Base-by-base conservation (phyloP, 176 grass and related monocot species). In the Stipa capillata region DNA sequence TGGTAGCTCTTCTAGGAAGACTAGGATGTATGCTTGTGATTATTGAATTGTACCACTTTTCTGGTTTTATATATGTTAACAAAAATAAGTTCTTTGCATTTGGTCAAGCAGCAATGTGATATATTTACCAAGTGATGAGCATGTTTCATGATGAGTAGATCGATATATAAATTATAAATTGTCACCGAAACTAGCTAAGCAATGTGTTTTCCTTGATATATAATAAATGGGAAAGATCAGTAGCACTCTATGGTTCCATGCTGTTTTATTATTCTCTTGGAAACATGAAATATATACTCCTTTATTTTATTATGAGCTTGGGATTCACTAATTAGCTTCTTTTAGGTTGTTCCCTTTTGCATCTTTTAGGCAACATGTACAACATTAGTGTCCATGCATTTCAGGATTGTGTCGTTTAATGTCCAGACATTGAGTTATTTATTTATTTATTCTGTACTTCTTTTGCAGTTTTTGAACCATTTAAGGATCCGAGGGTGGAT, bases 381-480 rank as follows among this genome's bases (percentile, higher is more conserved):
- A 16, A 73, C 37, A 56, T 60, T 56, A 29, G 34, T 74, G 4
- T 17, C 37, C 43, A 52, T 42, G 54, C 3, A 25, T 40, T 79
- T 83, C 58, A 57, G 42, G 23, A 52, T 51, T 78, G 33, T 60
- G 6, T n/a, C n/a, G n/a, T n/a, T 48, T 62, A 25, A 33, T 54
- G n/a, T n/a, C n/a, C n/a, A n/a, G n/a, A n/a, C n/a, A n/a, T n/a
- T n/a, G 16, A 57, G 27, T 70, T 6, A 18, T 64, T 31, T 13
- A 50, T 39, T 29, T 56, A 33, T 73, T 25, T 45, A 52, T 76
- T 34, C 3, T 78, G 11, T 76, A 48, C 34, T 70, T 66, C 16
- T 54, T n/a, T 83, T 77, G 76, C 57, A 98, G 95, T 92, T 86
- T 98, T 98, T 80, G 92, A 98, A 85, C 95, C 95, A 39, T 98